Percentiles rank a stretch among this genome's conserved stretches.
Conservation (phyloP, 192 early-diverging fungal species). For the Spizellomyces sp. region DNA sequence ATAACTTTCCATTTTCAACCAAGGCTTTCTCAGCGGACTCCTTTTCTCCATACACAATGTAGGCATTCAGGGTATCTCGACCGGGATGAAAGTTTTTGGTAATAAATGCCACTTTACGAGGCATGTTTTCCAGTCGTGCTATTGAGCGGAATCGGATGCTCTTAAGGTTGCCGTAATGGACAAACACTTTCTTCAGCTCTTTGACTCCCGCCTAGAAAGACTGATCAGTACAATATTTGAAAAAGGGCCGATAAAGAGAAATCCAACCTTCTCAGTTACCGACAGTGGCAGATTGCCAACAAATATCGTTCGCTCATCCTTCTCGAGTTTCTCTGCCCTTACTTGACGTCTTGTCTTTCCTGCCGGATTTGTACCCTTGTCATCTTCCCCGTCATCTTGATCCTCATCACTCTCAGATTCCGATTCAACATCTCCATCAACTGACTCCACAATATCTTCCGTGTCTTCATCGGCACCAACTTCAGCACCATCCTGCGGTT, state of each 20-base stretch:
- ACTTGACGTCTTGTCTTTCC: slow-evolving; percentile 31
- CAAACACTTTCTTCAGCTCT: slow-evolving; percentile 70
- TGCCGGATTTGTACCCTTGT: slow-evolving; percentile 19
- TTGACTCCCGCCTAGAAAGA: slow-evolving; percentile 50
- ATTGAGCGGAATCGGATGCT: slow-evolving; percentile 91
- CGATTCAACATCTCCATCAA: not conserved
- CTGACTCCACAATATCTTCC: no score
- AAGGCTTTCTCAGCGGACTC: slow-evolving; percentile 65
- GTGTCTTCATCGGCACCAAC: not conserved
- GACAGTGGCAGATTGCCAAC: slow-evolving; percentile 86
- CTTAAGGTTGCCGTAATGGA: slow-evolving; percentile 72
- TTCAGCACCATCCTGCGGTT: not conserved
- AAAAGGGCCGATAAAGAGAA: not conserved
- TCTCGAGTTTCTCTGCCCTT: slow-evolving; percentile 31
- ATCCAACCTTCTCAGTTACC: slow-evolving; percentile 59
- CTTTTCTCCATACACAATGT: slow-evolving; percentile 76
- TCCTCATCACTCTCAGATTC: not conserved
- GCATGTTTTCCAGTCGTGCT: slow-evolving; percentile 64
- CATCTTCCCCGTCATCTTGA: slow-evolving; percentile 5
- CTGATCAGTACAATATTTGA: slow-evolving; percentile 22
- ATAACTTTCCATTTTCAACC: slow-evolving; percentile 76
- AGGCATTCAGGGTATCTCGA: slow-evolving; percentile 86
- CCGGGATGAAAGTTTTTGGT: slow-evolving; percentile 80
- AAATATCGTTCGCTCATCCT: slow-evolving; percentile 80
- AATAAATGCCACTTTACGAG: slow-evolving; percentile 83